Evolutionary conservation across 306 rosid genomes (phyloP).

Genomic region (Vigna hirtella): DNA sequence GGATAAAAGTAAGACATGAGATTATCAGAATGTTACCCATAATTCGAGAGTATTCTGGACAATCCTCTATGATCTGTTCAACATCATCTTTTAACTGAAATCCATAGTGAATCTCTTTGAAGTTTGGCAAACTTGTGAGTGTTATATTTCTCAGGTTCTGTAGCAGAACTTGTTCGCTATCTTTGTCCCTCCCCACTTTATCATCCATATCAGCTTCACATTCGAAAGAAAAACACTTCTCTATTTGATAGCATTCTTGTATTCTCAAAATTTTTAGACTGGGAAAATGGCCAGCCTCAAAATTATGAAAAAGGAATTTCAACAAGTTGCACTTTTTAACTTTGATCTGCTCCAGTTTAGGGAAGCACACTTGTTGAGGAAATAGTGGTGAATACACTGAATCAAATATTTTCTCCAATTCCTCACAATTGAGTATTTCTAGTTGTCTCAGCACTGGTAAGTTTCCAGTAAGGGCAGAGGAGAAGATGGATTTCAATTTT

Average conservation of each 20-base stretch:
- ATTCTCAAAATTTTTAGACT: background rate
- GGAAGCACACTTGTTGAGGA: slow-evolving; percentile 16
- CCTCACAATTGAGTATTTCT: background rate
- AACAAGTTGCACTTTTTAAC: background rate
- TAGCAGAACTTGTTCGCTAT: background rate
- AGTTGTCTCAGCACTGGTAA: background rate
- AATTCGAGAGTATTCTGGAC: background rate
- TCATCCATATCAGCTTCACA: background rate
- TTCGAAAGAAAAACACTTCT: background rate
- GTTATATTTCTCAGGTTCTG: background rate
- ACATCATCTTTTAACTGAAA: background rate
- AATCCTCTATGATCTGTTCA: background rate
- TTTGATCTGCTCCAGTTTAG: background rate
- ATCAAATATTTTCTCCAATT: background rate
- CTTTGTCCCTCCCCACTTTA: background rate
- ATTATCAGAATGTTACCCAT: background rate
- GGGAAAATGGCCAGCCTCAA: background rate
- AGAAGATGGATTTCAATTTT: slow-evolving; percentile 5
- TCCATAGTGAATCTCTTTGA: background rate
- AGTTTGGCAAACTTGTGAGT: background rate
- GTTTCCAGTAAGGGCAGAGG: background rate
- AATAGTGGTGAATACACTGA: too few species aligned
- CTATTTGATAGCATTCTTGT: background rate
- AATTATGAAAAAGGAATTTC: background rate
- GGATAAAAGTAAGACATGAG: too few species aligned